Base-by-base conservation (phyloP, 495 filamentous ascomycete genomes). In the Penicillium malachiteum region DNA sequence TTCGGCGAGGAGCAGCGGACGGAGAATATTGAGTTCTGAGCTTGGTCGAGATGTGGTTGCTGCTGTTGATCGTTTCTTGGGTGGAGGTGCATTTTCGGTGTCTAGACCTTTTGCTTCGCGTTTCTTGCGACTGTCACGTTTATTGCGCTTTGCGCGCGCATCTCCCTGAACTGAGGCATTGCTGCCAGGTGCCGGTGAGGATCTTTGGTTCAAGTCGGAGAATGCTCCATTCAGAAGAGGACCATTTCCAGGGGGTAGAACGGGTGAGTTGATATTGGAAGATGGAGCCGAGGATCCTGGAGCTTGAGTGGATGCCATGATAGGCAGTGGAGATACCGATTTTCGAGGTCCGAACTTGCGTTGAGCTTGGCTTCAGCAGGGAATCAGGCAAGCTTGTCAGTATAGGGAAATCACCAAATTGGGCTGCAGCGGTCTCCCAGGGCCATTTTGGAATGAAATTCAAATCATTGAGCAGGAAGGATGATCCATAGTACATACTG, bases 71-170 rank as follows among this genome's bases (percentile, higher is more conserved):
- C 67, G 70, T 57, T 77, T 76, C 41, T 75, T 76, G 18, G 67
- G 62, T 5, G 66, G 68, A 11, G 71, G 75, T 30, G 60, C 57
- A 17, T 21, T 66, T 43, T 78, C 76, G 6, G 63, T 50, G 13
- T 78, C 74, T 12, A 77, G 74, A 30, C 79, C 82, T 59, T 89
- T 90, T 43, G 87, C 82, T 69, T 91, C 89, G 9, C 89, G 81
- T 71, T 91, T 91, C 71, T 92, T 92, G 47, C 76, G 74, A 62
- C 76, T 78, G 48, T 78, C 76, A 34, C 71, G 64, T 62, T 78
- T 78, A 52, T 74, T 76, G 48, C 76, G 69, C 49, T 78, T 78
- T 44, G 71, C 65, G 32, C 70, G 72, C n/a, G 62, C 57, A 54
- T 77, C 74, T 7, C 58, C 68, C 57, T 76, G 76, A 5, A 49